These are phyloP conservation scores for Trametopsis cervina DNA, from an alignment of 768 basidiomycete species.

Conservation along the genomic window DNA sequence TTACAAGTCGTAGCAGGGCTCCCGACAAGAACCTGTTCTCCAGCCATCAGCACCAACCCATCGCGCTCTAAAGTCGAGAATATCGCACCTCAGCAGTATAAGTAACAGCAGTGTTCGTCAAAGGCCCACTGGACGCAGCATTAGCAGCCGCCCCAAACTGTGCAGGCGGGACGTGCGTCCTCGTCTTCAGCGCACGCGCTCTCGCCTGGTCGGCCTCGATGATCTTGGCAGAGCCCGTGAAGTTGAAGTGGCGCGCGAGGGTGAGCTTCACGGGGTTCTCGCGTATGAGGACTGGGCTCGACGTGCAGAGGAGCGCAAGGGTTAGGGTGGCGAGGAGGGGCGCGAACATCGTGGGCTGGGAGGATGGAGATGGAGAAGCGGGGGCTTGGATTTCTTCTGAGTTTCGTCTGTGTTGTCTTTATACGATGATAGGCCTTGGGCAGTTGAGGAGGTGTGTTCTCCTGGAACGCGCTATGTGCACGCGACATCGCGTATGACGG, in stretches of 20 bases:
- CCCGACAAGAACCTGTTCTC: constrained; percentile 2
- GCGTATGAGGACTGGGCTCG: constrained; percentile 4
- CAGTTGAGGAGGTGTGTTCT: too few relatives aligned
- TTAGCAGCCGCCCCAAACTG: background rate
- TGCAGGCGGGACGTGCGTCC: background rate
- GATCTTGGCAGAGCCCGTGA: background rate
- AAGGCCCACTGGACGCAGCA: background rate
- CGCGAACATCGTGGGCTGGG: constrained; percentile 1
- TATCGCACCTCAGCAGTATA: constrained; percentile 8
- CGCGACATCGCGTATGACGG: too few relatives aligned
- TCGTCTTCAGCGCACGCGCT: constrained; percentile 3
- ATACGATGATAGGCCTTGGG: too few relatives aligned
- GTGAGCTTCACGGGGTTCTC: constrained; percentile 1
- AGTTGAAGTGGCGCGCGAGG: constrained; percentile 7
- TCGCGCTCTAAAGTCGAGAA: background rate
- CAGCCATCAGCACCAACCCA: background rate
- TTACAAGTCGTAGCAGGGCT: constrained; percentile 10
- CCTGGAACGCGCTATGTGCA: too few relatives aligned
- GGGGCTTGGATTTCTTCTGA: too few relatives aligned
- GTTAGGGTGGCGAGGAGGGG: background rate
- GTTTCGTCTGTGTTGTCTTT: too few relatives aligned
- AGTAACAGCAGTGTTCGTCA: constrained; percentile 5
- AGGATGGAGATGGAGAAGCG: background rate
- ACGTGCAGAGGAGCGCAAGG: background rate
- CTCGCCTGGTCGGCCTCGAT: constrained; percentile 5